Evolutionary conservation across 805 yeast genomes (phyloP).

Genomic region (Cyberlindnera mississippiensis): DNA sequence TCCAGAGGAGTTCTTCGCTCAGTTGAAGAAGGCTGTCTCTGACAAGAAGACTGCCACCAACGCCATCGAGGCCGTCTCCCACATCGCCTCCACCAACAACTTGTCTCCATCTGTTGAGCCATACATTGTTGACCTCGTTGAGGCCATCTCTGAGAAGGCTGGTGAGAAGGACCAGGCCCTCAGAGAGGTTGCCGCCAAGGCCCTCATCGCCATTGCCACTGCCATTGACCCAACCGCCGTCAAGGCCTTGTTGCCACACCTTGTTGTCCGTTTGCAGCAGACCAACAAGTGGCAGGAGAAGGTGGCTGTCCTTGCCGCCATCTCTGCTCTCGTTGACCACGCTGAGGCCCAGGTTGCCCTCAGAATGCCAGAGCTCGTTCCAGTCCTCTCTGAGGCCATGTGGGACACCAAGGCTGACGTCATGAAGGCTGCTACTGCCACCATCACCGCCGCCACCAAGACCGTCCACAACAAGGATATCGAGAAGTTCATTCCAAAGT

Average conservation of each 20-base stretch:
- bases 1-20: constrained; percentile 80
- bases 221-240: constrained; percentile 91
- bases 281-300: constrained; percentile 98
- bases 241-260: constrained; percentile 82
- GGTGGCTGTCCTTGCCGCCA: constrained; percentile 81
- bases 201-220: constrained; percentile 72
- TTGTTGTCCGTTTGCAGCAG: constrained; percentile 60
- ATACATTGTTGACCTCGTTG: constrained; percentile 74
- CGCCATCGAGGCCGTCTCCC: constrained; percentile 79
- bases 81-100: constrained; percentile 77
- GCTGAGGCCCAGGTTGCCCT: constrained; percentile 95
- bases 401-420: constrained; percentile 99
- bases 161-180: constrained; percentile 88
- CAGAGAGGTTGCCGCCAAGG: constrained; percentile 68
- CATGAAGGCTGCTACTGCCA: constrained; percentile 91
- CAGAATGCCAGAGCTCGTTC: constrained; percentile 99
- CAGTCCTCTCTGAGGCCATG: constrained; percentile 98
- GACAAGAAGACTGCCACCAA: constrained; percentile 80
- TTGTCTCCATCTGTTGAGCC: constrained; percentile 96
- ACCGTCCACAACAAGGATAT: constrained; percentile 99
- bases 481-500: constrained; percentile 97
- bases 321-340: constrained; percentile 83
- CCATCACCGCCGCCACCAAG: constrained; percentile 95
- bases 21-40: constrained; percentile 69
- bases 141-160: constrained; percentile 66